A percentile compares a stretch with the other conserved stretches of the same genome.
These are phyloP conservation scores for Ramaria sp. DNA, from an alignment of 768 basidiomycete genomes.

Conservation along the genomic window DNA sequence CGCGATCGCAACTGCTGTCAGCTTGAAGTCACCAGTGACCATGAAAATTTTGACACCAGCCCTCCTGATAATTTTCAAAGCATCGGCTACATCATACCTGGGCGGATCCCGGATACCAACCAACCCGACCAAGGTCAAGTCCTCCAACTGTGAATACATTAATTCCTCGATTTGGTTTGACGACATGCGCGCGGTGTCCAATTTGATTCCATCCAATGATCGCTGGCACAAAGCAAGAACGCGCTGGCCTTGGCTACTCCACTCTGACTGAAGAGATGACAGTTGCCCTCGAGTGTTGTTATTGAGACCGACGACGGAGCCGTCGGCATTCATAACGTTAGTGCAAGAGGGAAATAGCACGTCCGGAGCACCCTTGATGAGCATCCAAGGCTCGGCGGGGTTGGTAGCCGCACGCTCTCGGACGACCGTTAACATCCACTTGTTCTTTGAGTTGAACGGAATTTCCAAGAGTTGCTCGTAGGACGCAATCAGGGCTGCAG, in stretches of 20 bases:
- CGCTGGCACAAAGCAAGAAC: conserved; percentile 36
- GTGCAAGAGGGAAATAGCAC: conserved; percentile 34
- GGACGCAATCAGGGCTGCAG: conserved; percentile 14
- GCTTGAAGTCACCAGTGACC: conserved; percentile 44
- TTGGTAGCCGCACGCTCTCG: conserved; percentile 13
- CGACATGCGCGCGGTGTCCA: conserved; percentile 16
- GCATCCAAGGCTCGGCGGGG: conserved; percentile 21
- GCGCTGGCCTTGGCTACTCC: conserved; percentile 39
- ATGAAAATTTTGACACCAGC: conserved; percentile 42
- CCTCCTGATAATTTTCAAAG: conserved; percentile 38
- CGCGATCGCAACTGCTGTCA: conserved; percentile 44
- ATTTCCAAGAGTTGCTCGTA: conserved; percentile 25
- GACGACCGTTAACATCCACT: conserved; percentile 45
- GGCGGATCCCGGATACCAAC: conserved; percentile 51
- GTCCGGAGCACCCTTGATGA: conserved; percentile 54
- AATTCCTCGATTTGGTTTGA: conserved; percentile 33
- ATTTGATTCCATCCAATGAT: conserved; percentile 17
- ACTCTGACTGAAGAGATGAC: conserved; percentile 23
- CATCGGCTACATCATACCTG: conserved; percentile 39
- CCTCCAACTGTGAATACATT: conserved; percentile 11
- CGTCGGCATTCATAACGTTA: conserved; percentile 22
- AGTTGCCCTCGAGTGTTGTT: background rate
- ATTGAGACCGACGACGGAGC: conserved; percentile 17
- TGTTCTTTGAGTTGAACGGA: conserved; percentile 42
- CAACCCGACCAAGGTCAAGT: conserved; percentile 40